phyloP scores from a whole-genome alignment of 2,329 filamentous ascomycete species.

The Tolypocladium sp. region DNA sequence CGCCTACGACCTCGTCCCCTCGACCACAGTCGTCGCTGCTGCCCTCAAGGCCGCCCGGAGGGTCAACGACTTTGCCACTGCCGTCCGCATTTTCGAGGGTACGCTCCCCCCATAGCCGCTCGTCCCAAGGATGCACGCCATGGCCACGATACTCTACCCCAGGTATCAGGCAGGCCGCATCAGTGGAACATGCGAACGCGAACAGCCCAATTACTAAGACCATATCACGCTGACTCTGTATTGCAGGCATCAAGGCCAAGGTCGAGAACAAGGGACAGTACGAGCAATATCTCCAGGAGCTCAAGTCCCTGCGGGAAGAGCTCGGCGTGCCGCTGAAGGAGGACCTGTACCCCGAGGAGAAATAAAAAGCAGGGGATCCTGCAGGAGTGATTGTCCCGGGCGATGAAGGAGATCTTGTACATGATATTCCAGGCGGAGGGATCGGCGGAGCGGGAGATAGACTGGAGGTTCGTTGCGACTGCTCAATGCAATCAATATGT shows the following conservation, averaged over 20 bases:
- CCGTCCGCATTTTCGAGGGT: conserved; percentile 98
- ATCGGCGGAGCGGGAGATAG: conserved; percentile 16
- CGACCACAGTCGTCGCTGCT: conserved; percentile 79
- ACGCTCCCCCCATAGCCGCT: conserved; percentile 22
- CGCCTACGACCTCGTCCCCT: conserved; percentile 98
- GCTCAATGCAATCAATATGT: conserved; percentile 19
- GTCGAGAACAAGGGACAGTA: conserved; percentile 98
- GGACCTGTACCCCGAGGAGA: conserved; percentile 70
- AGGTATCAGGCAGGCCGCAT: not conserved
- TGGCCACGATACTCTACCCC: not conserved
- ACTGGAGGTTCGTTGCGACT: conserved; percentile 19
- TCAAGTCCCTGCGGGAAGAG: conserved; percentile 88
- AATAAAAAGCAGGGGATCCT: conserved; percentile 21
- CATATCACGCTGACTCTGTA: not conserved
- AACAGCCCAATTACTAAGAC: not conserved
- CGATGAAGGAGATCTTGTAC: conserved; percentile 21
- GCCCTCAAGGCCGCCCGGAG: conserved; percentile 88
- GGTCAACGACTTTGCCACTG: conserved; percentile 97
- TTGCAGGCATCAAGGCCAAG: conserved; percentile 93
- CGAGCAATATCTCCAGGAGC: conserved; percentile 88
- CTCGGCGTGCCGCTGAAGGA: conserved; percentile 87
- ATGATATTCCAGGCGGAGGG: conserved; percentile 21
- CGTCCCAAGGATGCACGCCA: not conserved
- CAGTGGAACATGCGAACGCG: not conserved
- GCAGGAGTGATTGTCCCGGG: not conserved